phyloP scores from a whole-genome alignment of 164 flowering plant genomes.

The Vitis rotundifolia region DNA sequence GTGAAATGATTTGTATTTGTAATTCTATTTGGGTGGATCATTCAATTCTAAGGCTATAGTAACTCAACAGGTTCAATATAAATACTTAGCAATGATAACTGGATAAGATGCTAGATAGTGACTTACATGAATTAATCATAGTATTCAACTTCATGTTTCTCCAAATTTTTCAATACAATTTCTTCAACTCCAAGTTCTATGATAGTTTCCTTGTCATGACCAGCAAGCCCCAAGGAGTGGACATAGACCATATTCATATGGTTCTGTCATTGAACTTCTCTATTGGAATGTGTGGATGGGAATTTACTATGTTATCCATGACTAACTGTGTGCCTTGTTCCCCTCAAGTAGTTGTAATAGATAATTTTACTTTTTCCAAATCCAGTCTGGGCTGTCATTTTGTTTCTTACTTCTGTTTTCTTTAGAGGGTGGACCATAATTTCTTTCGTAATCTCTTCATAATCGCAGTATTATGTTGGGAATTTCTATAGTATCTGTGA shows the following conservation, averaged over 20 bases:
- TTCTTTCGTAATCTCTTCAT: background rate
- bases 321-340: too few relatives aligned
- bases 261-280: background rate
- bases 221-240: too few relatives aligned
- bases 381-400: background rate
- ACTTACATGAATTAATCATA: background rate
- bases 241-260: too few relatives aligned
- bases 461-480: background rate
- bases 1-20: background rate
- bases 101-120: background rate
- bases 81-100: background rate
- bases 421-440: background rate
- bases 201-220: too few relatives aligned
- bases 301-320: background rate
- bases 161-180: background rate
- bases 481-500: too few relatives aligned
- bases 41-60: background rate
- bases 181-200: too few relatives aligned
- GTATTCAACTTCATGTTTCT: background rate
- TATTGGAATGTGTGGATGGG: background rate
- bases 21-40: background rate
- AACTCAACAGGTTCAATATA: background rate
- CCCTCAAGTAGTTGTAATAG: too few relatives aligned
- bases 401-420: background rate
- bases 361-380: background rate